Evolutionary conservation across 2,329 filamentous ascomycete genomes (phyloP), one percentile per base, ranked within the genome.

Genomic region (Cercospora janseana): DNA sequence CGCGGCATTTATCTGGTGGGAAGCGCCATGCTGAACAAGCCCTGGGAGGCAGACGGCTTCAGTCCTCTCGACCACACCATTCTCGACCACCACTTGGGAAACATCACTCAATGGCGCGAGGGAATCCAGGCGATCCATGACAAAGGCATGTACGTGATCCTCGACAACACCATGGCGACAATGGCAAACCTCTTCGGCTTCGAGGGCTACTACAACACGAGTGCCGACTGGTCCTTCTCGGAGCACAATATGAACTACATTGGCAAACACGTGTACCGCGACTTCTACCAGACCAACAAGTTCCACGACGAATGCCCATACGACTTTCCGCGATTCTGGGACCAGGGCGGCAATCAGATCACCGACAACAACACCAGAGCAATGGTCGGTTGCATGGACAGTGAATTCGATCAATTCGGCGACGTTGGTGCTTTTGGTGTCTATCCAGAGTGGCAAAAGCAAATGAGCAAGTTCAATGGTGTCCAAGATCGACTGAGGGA

Each of bases 401-500:
- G 79, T 56, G 81, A 85, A 32, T 85, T 84, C 55, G 80, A 85
- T 47, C 67, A 81, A 65, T 85, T 80, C 55, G 82, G 82, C 45
- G 81, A 85, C 57, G 78, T 78, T 18, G 79, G 81, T 62, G 80
- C 80, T 31, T 83, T 84, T 58, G 82, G 81, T 56, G 76, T 81
- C 10, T 83, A 77, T 51, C 77, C 80, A 0, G 79, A 84, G 60
- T 85, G 79, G 77, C 70, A 82, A 60, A 78, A 80, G 62, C 79
- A 85, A 63, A 72, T 85, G 32, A 76, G 80, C 15, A 85, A 85
- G 58, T 86, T 85, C 66, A 80, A 81, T 40, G 81, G 78, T 32
- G 82, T 85, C 1, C 82, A 86, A 66, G 82, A 86, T 65, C 80
- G 82, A 61, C 70, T 86, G 3, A 76, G 82, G 45, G 81, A 84